Base-by-base conservation (phyloP, 441 rosid species). In the Metrosideros polymorpha region DNA sequence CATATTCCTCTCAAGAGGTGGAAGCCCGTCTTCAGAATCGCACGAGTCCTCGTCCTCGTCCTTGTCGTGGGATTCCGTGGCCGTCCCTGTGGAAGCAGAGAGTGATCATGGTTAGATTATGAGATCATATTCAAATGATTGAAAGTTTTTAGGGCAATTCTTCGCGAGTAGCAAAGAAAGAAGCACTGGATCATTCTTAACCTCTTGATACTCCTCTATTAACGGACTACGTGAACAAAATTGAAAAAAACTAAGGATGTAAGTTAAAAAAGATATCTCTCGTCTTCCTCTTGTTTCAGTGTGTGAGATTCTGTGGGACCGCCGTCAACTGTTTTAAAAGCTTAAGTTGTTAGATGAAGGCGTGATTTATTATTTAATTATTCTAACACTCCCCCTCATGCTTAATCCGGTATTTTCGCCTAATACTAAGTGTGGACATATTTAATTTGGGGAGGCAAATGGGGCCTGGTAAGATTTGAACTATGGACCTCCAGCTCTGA, bases 1-100 rank as follows among this genome's bases (percentile, higher is more conserved):
- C 93, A 93, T 89, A 85, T 98, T 95, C 91, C 93, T 96, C 91
- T 96, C 97, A 2, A 95, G 92, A 59, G 99, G 98, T 50, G 99
- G 99, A 84, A 96, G 96, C 57, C 94, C 98, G 29, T 94, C 95
- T 12, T 95, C 98, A 5, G 98, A 94, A 88, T 94, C 96, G 82
- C 89, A 89, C 50, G 91, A 90, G 52, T 88, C 95, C 82, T 90
- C 93, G 10, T 89, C 93, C 88, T 90, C 93, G 12, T 89, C 92
- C 88, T 91, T 83, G 83, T 83, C 85, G 49, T 2, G 53, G 29
- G 84, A 86, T 25, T 29, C 82, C 6, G n/a, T 63, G 82, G 83
- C 91, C 79, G 85, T 89, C 45, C 84, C 92, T 85, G 53, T 47
- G n/a, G 54, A 79, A 43, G 12, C 51, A 88, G 9, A 89, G 85